phyloP scores from a whole-genome alignment of 2,329 filamentous ascomycete species.

The Akanthomyces lecanii region DNA sequence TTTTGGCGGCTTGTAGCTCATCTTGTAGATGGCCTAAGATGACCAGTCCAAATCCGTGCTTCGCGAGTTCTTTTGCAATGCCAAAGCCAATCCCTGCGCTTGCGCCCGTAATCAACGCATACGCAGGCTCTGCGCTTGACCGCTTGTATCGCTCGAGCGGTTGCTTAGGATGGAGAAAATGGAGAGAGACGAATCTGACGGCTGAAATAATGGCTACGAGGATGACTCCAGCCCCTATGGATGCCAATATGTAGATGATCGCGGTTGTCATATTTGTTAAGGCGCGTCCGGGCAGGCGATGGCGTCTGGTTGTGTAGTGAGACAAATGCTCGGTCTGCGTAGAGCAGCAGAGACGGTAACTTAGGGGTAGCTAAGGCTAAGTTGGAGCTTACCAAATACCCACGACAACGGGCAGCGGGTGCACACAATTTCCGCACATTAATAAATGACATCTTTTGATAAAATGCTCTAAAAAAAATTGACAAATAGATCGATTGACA shows the following conservation, averaged over 20 bases:
- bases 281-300: not conserved
- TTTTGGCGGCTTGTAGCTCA: conserved; percentile 27
- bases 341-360: not conserved
- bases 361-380: too few relatives aligned
- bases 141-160: not conserved
- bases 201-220: conserved; percentile 28
- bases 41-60: not conserved
- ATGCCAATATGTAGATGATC: not conserved
- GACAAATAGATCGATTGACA: too few relatives aligned
- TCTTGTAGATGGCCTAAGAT: conserved; percentile 19
- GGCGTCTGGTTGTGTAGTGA: not conserved
- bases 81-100: not conserved
- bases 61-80: not conserved
- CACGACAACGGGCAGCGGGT: too few relatives aligned
- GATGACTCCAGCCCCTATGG: conserved; percentile 17
- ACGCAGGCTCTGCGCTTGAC: not conserved
- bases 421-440: too few relatives aligned
- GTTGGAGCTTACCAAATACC: not conserved
- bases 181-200: not conserved
- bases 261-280: not conserved
- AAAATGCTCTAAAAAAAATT: too few relatives aligned
- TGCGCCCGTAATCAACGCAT: not conserved
- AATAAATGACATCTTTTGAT: too few relatives aligned
- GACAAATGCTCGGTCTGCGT: not conserved
- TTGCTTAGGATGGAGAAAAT: not conserved